These are phyloP conservation scores for Emmonsia crescens DNA, from an alignment of 2,329 filamentous ascomycete genomes.

Conservation along the genomic window DNA sequence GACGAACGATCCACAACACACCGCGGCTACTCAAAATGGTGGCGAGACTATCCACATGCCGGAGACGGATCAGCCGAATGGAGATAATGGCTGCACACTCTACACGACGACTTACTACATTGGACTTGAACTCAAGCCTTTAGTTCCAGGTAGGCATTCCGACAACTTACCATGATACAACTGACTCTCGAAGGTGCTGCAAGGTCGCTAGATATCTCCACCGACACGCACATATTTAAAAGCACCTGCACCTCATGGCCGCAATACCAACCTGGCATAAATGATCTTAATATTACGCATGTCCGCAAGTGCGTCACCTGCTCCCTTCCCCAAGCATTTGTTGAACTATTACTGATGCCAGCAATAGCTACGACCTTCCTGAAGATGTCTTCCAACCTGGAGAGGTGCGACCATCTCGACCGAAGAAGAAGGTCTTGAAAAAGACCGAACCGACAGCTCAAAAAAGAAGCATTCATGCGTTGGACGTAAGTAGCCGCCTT, in stretches of 20 bases:
- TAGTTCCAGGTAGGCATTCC: slow-evolving; percentile 55
- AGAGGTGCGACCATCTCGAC: slow-evolving; percentile 56
- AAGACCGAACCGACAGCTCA: slow-evolving; percentile 24
- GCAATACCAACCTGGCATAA: slow-evolving; percentile 62
- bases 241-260: slow-evolving; percentile 65
- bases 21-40: slow-evolving; percentile 37
- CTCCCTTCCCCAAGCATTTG: neutral
- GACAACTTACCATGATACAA: slow-evolving; percentile 15
- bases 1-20: slow-evolving; percentile 39
- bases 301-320: slow-evolving; percentile 62
- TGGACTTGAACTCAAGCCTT: slow-evolving; percentile 64
- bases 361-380: slow-evolving; percentile 61
- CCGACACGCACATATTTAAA: slow-evolving; percentile 78
- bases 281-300: slow-evolving; percentile 71
- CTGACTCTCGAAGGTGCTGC: slow-evolving; percentile 31
- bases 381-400: slow-evolving; percentile 76
- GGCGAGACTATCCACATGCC: slow-evolving; percentile 32
- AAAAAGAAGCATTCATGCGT: slow-evolving; percentile 30
- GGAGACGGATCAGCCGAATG: slow-evolving; percentile 27
- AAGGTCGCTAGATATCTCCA: slow-evolving; percentile 48
- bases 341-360: slow-evolving; percentile 12
- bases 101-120: slow-evolving; percentile 94
- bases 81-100: slow-evolving; percentile 42
- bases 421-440: slow-evolving; percentile 43
- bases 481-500: slow-evolving; percentile 31